Conservation (phyloP, 768 basidiomycete species). For the Sporobolomyces phaffii region DNA sequence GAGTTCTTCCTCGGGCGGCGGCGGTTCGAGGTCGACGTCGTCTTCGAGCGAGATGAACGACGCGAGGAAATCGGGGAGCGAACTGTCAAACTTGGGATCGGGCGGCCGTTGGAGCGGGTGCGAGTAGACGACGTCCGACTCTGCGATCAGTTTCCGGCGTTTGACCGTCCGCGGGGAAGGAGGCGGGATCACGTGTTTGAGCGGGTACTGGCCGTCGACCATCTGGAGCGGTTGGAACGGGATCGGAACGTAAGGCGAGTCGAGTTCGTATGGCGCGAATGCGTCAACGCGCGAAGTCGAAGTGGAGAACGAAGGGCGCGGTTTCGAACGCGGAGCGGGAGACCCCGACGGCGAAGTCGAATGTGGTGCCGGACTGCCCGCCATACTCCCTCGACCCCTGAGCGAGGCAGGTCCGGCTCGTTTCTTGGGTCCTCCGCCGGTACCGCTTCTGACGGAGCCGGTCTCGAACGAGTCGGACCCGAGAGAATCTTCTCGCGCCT, state of each 20-base stretch:
- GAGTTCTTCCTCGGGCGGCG: conserved; percentile 39
- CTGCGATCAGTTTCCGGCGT: conserved; percentile 29
- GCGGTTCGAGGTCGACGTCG: conserved; percentile 49
- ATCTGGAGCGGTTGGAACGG: conserved; percentile 13
- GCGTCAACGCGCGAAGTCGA: conserved; percentile 9
- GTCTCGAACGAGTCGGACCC: conserved; percentile 17
- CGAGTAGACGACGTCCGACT: conserved; percentile 53
- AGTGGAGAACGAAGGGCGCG: conserved; percentile 1
- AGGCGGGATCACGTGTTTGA: conserved; percentile 28
- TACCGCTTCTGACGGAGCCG: not conserved
- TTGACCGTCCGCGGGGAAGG: conserved; percentile 14
- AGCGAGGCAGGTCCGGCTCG: not conserved
- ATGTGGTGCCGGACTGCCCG: conserved; percentile 4
- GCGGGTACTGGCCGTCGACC: conserved; percentile 24
- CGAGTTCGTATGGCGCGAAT: conserved; percentile 22
- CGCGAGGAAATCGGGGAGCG: conserved; percentile 56
- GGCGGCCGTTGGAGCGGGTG: conserved; percentile 64
- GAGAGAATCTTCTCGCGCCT: conserved; percentile 7
- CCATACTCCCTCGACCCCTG: not conserved
- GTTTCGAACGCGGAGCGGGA: conserved; percentile 12
- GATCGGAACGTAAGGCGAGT: conserved; percentile 16
- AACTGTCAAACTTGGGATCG: conserved; percentile 53
- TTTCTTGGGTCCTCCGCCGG: not conserved
- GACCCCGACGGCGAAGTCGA: not conserved
- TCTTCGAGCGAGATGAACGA: conserved; percentile 58